phyloP scores from a whole-genome alignment of 1,284 basidiomycete genomes.

The Cutaneotrichosporon sp. region DNA sequence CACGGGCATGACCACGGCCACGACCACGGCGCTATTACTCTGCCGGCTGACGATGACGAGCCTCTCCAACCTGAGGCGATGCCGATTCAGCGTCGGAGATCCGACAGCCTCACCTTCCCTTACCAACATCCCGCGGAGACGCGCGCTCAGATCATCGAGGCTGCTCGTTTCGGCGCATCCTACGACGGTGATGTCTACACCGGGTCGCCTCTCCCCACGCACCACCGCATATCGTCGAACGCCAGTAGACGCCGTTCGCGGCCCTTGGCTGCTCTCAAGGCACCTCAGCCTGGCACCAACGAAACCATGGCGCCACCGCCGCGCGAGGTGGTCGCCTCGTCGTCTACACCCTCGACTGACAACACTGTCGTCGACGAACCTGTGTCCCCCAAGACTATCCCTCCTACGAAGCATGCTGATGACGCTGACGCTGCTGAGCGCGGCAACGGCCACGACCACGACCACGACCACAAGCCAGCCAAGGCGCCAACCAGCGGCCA shows the following conservation, averaged over 20 bases:
- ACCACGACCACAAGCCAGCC: slow-evolving; percentile 22
- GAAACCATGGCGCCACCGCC: slow-evolving; percentile 33
- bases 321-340: slow-evolving; percentile 12
- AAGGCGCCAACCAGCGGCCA: slow-evolving; percentile 45
- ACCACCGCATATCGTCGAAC: slow-evolving; percentile 22
- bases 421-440: slow-evolving; percentile 20
- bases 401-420: neutral
- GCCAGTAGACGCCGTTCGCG: slow-evolving; percentile 22
- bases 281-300: slow-evolving; percentile 36
- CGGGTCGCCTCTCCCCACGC: slow-evolving; percentile 30
- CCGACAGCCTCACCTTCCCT: slow-evolving; percentile 40
- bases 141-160: slow-evolving; percentile 80
- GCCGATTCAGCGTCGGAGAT: slow-evolving; percentile 32
- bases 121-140: slow-evolving; percentile 77
- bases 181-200: slow-evolving; percentile 26
- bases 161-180: slow-evolving; percentile 59
- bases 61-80: slow-evolving; percentile 20
- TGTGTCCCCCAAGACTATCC: slow-evolving; percentile 7
- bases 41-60: slow-evolving; percentile 31
- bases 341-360: slow-evolving; percentile 28
- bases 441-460: slow-evolving; percentile 25
- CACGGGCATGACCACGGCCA: slow-evolving; percentile 67
- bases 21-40: slow-evolving; percentile 38
- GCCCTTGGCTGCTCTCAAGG: slow-evolving; percentile 10
- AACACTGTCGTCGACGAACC: slow-evolving; percentile 21